Base-by-base conservation (phyloP, 352 stramenopile genomes). In the Blastocystis sp. region DNA sequence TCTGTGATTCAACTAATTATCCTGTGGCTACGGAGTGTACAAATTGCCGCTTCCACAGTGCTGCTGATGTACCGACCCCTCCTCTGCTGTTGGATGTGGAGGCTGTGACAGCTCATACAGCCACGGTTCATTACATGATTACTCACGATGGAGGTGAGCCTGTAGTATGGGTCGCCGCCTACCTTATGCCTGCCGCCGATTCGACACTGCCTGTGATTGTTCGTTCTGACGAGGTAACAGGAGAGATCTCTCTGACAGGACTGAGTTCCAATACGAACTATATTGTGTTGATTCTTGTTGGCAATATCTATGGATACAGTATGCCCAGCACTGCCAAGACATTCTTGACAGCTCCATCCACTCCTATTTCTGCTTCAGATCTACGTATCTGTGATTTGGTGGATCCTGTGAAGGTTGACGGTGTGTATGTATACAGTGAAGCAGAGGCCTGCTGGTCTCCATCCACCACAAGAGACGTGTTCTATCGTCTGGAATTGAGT, bases 181-280 rank as follows among this genome's bases (percentile, higher is more conserved):
- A 48, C 11, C 22, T 64, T 15, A 37, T 68, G 24, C 48, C 48
- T 35, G 48, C 48, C 15, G 51, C 73, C 2, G 17, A 51, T 11
- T 37, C 11, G 24, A n/a, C 51, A 13, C 35, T 54, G 22, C 19
- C 59, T 33, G 48, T 7, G 19, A 24, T 66, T 24, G 30, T 57
- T 19, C 24, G 42, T 44, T 17, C 66, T 24, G 13, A 54, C 5
- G 42, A 1, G 1, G n/a, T 22, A 2, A 64, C 27, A 30, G 73
- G 73, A 30, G 33, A 24, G 27, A 17, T 89, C 19, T 30, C 4
- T 5, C 5, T 89, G 44, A 58, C 56, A n/a, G 78, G 44, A 15
- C 48, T 89, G 44, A 56, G 64, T 51, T 22, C 78, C 24, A 30
- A 78, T 35, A 89, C 78, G n/a, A 40, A 78, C 24, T 89, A 89